Percentiles rank a stretch among this genome's conserved stretches.
phyloP scores from a whole-genome alignment of 208 protist genomes.

The Leishmania tropica region DNA sequence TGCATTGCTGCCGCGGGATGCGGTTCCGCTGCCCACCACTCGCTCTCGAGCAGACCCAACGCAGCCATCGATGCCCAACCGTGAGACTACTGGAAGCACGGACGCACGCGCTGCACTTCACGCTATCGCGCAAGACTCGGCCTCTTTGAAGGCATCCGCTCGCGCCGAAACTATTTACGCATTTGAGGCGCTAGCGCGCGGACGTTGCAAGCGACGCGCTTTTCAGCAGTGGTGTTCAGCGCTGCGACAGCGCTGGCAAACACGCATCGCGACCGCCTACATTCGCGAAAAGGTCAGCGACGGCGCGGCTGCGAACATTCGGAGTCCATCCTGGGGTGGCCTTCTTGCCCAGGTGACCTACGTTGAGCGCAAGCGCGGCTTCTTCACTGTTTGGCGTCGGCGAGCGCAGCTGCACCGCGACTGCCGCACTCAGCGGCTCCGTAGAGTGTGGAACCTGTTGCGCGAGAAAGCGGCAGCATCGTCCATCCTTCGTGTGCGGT shows the following conservation, averaged over 20 bases:
- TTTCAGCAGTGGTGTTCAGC: conserved; percentile 31
- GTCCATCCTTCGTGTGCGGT: conserved; percentile 1
- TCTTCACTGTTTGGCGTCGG: conserved; percentile 42
- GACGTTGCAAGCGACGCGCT: neutral
- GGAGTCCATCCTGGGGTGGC: conserved; percentile 25
- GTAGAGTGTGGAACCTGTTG: conserved; percentile 12
- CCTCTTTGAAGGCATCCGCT: neutral
- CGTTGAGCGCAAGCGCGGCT: conserved; percentile 50
- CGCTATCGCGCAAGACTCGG: neutral
- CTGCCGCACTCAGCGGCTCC: conserved; percentile 2
- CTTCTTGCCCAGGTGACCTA: conserved; percentile 40
- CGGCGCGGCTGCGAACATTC: conserved; percentile 9
- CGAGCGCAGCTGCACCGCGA: conserved; percentile 10
- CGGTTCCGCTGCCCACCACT: conserved; percentile 14
- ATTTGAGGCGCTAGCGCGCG: neutral
- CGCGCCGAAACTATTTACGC: neutral
- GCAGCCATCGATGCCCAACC: neutral
- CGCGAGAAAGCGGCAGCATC: neutral
- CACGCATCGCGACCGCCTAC: conserved; percentile 24
- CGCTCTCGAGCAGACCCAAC: neutral
- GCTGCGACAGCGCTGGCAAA: conserved; percentile 35
- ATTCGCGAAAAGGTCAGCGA: conserved; percentile 26
- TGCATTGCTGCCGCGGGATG: conserved; percentile 10
- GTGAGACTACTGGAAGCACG: neutral
- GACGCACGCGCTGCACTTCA: neutral